Evolutionary conservation across 2,329 filamentous ascomycete genomes (phyloP), one percentile per base, ranked within the genome.

Genomic region (Alternaria conjuncta): DNA sequence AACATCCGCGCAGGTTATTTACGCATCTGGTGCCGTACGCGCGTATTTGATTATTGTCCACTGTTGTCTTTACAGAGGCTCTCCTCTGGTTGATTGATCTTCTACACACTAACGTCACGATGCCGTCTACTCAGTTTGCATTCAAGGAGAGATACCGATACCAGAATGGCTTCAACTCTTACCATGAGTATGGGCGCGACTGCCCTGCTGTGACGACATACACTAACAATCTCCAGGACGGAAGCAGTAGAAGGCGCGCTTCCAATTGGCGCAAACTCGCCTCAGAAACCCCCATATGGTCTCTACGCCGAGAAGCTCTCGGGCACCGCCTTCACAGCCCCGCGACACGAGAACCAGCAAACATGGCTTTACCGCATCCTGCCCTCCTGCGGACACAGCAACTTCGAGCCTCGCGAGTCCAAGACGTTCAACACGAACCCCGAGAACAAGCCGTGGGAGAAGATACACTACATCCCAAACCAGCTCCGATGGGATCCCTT

Each of bases 401-500:
- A 84, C 71, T 88, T 87, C 68, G 76, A 83, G 75, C 82, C 77
- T 75, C 84, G 71, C 77, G 86, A 79, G 71, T 82, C 82, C 18
- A 75, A 77, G 8, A 84, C 82, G 3, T 85, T 83, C 75, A 84
- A 85, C 69, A 84, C 83, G 15, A 85, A 84, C 66, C 83, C 83
- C 0, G 83, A 84, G 67, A 81, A 80, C 68, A 82, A 83, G 63
- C 79, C 81, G 10, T 81, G 84, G 57, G 85, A 86, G 67, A 87
- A 87, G 74, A 85, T 93, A 69, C 88, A 91, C 71, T 89, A 92
- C 71, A 90, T 94, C 55, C 92, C 92, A 5, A 94, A 94, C 75
- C 92, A 95, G 79, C 84, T 95, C 28, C 87, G 92, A 69, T 96
- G 92, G 92, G 89, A 92, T 69, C 90, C 89, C 3, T 93, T 93